Evolutionary conservation across 345 rosid genomes (phyloP), one percentile per base, ranked within the genome.

Genomic region (Pistacia vera): DNA sequence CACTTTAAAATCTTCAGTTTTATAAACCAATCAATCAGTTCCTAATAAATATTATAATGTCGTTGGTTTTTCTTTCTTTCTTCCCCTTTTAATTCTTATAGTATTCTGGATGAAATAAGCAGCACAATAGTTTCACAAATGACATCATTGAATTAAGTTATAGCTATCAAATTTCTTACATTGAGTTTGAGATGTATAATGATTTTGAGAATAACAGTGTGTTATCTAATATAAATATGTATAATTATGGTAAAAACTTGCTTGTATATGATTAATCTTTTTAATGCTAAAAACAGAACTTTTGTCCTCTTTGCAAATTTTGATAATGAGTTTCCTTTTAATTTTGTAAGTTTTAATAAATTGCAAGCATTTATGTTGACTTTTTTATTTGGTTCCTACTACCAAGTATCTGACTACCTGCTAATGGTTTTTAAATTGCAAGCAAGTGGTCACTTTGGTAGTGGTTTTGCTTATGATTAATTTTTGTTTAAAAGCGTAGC

Each of bases 401-500:
- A 38, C 61, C 75, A 44, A 70, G 38, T 61, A 49, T 63, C 38
- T 35, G 18, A 30, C 70, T 16, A 3, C 57, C 56, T 35, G 58
- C 46, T 64, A 48, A 18, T 65, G 79, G 59, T 41, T 17, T 58
- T 61, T 30, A 1, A 38, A 54, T 52, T 64, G 54, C 63, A 14
- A 28, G 16, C 30, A 46, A 56, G 51, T 51, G 5, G n/a, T 63
- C 66, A 13, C 35, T 54, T n/a, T 68, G 57, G 16, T 54, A 12
- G 69, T 73, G 54, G 44, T 56, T 74, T 52, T 63, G 46, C 64
- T 65, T 13, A 30, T 22, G 5, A 6, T 35, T 74, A 17, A 28
- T 33, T 61, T 49, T 30, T 30, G 28, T 7, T 48, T 61, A 79
- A 76, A 70, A 44, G 44, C 3, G 14, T 71, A 41, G 61, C 63